Base-by-base conservation (phyloP, 2,329 filamentous ascomycete species). In the Penicillium olsonii region DNA sequence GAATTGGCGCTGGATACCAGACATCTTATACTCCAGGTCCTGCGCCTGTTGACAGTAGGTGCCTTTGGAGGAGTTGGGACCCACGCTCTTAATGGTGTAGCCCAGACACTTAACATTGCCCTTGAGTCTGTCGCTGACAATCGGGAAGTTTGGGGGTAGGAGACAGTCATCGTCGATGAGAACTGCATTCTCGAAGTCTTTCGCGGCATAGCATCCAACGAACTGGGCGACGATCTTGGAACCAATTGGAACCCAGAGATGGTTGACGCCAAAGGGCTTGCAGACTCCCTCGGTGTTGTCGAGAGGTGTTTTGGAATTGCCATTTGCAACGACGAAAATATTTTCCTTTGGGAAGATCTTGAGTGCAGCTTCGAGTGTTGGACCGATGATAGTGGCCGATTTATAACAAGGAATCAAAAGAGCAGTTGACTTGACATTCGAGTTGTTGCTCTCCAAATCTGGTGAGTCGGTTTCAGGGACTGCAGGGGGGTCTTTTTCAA, bases 21-120 rank as follows among this genome's bases (percentile, higher is more conserved):
- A 74, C 44, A 79, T 65, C 54, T 79, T 79, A 60, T 80, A 80
- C 53, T 80, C 77, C n/a, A 79, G 61, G 57, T 80, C 76, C 50
- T 80, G 77, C 0, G 76, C 76, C 50, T 76, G 75, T 42, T 75
- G 73, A 22, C 71, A 73, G 45, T 62, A 68, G 5, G 68, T 72
- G 6, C 67, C 72, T 33, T 62, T 67, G 10, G 64, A 61, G 0
- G 62, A 63, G 11, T 69, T 56, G 0, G 70, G 62, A 2, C 72
- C 73, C n/a, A 72, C 68, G 4, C 64, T 69, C 52, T 78, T 77
- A 54, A 79, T 78, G 1, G 76, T 77, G 56, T 79, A 79, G 0
- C 77, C 76, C 33, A 79, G 69, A 45, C 75, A 78, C 44, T 70
- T 69, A 22, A 77, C 67, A 10, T 61, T 63, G 1, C 65, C 70